Conservation (phyloP, 23 red algal genomes). For the Agarophyton chilense region DNA sequence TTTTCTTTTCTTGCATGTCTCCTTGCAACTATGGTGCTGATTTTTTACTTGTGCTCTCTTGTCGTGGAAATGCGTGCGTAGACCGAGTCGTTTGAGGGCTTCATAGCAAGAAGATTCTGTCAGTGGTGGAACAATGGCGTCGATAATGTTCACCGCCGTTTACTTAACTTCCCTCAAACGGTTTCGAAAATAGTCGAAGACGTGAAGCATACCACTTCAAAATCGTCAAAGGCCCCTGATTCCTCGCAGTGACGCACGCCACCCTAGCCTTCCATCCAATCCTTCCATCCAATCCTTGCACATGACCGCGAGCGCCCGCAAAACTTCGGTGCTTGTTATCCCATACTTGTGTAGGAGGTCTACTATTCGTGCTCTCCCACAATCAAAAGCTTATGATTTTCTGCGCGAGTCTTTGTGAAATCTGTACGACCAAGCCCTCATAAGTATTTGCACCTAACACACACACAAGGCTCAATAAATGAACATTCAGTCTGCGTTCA, state of each 20-base stretch:
- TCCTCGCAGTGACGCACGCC: background rate
- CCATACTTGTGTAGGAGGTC: too few relatives aligned
- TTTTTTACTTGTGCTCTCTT: background rate
- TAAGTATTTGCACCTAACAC: background rate
- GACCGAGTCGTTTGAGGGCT: slow-evolving; percentile 70
- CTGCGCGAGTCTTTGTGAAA: too few relatives aligned
- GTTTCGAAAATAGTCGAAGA: slow-evolving; percentile 46
- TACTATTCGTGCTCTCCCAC: background rate
- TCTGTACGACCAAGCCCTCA: background rate
- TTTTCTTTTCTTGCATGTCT: background rate
- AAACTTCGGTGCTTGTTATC: background rate
- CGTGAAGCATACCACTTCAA: slow-evolving; percentile 13
- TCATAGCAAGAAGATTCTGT: slow-evolving; percentile 33
- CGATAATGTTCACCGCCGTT: slow-evolving; percentile 60
- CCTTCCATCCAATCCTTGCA: background rate
- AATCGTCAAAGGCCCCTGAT: slow-evolving; percentile 25
- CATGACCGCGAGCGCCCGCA: background rate
- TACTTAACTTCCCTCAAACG: slow-evolving; percentile 56
- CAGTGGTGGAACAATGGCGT: slow-evolving; percentile 72
- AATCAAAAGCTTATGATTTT: too few relatives aligned
- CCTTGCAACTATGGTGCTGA: background rate
- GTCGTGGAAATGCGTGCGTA: background rate
- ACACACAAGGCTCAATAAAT: background rate
- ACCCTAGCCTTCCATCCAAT: background rate
- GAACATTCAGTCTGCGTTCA: background rate